These are phyloP conservation scores for Entonaema liquescens DNA, from an alignment of 495 filamentous ascomycete species.

Conservation along the genomic window DNA sequence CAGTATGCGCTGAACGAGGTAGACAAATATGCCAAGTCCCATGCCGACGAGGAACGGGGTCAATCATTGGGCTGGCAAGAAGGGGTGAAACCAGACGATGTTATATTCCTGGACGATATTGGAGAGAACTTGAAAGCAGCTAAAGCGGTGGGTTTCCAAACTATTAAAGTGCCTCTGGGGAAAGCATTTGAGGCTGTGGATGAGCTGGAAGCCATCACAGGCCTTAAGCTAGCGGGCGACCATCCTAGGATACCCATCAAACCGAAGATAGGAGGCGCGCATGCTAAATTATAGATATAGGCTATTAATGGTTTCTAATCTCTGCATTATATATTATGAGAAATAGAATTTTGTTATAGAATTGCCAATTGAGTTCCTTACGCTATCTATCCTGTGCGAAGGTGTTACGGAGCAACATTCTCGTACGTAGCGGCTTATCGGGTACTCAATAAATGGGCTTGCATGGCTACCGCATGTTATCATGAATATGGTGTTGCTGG, in stretches of 20 bases:
- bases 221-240: conserved; percentile 54
- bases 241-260: conserved; percentile 56
- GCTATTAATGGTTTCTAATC: neutral
- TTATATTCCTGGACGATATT: conserved; percentile 95
- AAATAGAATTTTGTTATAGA: neutral
- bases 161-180: conserved; percentile 84
- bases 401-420: neutral
- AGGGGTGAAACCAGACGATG: conserved; percentile 68
- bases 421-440: neutral
- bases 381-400: neutral
- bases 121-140: conserved; percentile 89
- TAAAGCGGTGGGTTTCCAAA: conserved; percentile 76
- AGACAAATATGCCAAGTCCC: conserved; percentile 63
- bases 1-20: conserved; percentile 71
- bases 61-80: conserved; percentile 57
- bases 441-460: neutral
- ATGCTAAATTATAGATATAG: conserved; percentile 49
- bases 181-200: conserved; percentile 75
- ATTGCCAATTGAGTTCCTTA: neutral
- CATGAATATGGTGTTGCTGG: neutral
- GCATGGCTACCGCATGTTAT: neutral
- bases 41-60: conserved; percentile 48
- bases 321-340: neutral
- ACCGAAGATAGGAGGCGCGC: conserved; percentile 45
- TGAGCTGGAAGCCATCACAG: conserved; percentile 60